Evolutionary conservation across 2,329 filamentous ascomycete species (phyloP), one percentile per base, ranked within the genome.

Genomic region (Calonectria pauciramosa): DNA sequence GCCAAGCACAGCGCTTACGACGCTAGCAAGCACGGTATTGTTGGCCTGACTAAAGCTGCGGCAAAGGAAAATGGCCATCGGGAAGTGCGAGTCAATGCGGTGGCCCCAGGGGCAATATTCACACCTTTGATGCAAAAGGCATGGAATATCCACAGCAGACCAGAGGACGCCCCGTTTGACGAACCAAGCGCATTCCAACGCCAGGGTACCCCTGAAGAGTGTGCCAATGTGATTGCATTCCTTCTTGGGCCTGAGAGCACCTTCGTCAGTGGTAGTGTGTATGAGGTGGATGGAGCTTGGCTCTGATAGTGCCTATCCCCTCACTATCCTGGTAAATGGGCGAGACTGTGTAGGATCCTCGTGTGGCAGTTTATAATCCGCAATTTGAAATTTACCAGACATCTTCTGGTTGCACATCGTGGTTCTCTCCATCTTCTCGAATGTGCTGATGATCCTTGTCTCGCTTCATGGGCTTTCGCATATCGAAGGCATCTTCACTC

Each of bases 401-500:
- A 86, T 98, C 95, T 75, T 95, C 92, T 2, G 96, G 95, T 64
- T 91, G 88, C 32, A 99, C 96, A 79, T 91, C 90, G 83, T 95
- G 92, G 73, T 92, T 89, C 87, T 97, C 94, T 23, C 97, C 97
- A 80, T 96, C 92, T 69, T 93, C 91, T 77, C 97, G 91, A 63
- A 98, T 90, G 85, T 97, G 95, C 84, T 94, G 91, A 72, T 90
- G 87, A 71, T 93, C 91, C 84, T 90, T 91, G 86, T 99, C 97
- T 82, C 96, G 91, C 85, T 91, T 94, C 87, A 96, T 92, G 47
- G 95, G 92, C 84, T 98, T 99, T 78, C 97, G 92, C 97, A 99
- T 99, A 86, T 99, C 97, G 84, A 95, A 97, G 23, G 96, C 97
- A 87, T 99, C 96, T 85, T 98, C 96, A 66, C 92, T 91, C 20